Evolutionary conservation across 345 rosid genomes (phyloP).

Genomic region (Eucalyptus curtisii): DNA sequence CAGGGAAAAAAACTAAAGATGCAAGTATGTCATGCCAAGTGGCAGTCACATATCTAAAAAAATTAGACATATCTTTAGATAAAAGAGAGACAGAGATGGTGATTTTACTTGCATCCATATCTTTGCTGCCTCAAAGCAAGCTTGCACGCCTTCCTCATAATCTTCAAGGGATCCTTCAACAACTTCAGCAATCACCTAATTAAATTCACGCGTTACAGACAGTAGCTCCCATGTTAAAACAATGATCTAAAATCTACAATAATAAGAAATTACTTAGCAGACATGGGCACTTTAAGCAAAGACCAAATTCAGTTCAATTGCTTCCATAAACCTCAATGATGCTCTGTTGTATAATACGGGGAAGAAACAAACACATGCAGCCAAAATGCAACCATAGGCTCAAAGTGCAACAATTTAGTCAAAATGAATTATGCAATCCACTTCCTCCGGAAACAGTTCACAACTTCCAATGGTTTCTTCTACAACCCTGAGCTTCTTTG

Average conservation of each 20-base stretch:
- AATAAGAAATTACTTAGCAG: background rate
- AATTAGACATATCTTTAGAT: background rate
- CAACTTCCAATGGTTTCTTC: background rate
- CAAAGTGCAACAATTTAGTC: background rate
- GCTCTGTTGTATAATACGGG: background rate
- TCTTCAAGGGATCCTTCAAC: constrained; percentile 71
- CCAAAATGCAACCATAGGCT: background rate
- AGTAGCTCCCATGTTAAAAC: background rate
- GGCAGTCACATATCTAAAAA: background rate
- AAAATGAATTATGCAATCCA: background rate
- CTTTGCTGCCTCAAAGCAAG: constrained; percentile 78
- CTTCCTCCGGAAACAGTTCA: background rate
- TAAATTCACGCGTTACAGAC: background rate
- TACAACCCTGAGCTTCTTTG: background rate
- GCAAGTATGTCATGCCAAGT: background rate
- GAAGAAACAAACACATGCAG: background rate
- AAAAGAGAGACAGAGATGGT: background rate
- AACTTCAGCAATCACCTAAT: constrained; percentile 69
- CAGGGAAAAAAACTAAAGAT: background rate
- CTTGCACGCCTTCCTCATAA: constrained; percentile 73
- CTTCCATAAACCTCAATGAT: background rate
- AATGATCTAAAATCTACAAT: background rate
- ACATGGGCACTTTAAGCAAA: background rate
- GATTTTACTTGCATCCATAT: constrained; percentile 72
- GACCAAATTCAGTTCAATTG: background rate